These are phyloP conservation scores for Apophysomyces variabilis DNA, from an alignment of 371 early-diverging fungal genomes.

Conservation along the genomic window DNA sequence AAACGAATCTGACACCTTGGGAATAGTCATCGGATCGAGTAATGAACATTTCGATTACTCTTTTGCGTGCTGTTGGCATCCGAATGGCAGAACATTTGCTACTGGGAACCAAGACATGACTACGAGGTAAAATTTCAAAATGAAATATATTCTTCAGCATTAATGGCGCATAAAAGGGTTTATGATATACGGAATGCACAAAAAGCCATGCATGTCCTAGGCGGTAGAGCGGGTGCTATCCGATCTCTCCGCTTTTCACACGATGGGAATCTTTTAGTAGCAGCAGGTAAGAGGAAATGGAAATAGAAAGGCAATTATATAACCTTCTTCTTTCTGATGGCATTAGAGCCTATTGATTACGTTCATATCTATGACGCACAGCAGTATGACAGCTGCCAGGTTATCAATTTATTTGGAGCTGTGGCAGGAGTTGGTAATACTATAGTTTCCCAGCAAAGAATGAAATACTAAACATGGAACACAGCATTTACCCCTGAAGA, in stretches of 20 bases:
- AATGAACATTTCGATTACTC: constrained; percentile 67
- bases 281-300: constrained; percentile 57
- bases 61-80: constrained; percentile 86
- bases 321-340: constrained; percentile 39
- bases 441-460: not conserved
- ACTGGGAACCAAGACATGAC: constrained; percentile 85
- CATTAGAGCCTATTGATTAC: constrained; percentile 73
- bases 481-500: constrained; percentile 55
- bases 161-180: constrained; percentile 45
- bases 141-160: not conserved
- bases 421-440: constrained; percentile 65
- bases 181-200: constrained; percentile 77
- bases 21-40: constrained; percentile 23
- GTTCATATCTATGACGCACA: constrained; percentile 75
- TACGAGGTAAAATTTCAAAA: constrained; percentile 27
- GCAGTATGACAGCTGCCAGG: constrained; percentile 58
- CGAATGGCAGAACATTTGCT: constrained; percentile 71
- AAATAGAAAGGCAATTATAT: constrained; percentile 27
- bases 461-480: not conserved
- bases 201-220: constrained; percentile 64
- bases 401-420: constrained; percentile 85
- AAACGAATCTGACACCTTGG: no score
- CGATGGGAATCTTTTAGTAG: constrained; percentile 71
- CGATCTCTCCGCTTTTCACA: constrained; percentile 76
- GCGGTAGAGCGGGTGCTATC: constrained; percentile 72